Evolutionary conservation across 2,329 filamentous ascomycete species (phyloP).

Genomic region (Elsinoe fawcettii): DNA sequence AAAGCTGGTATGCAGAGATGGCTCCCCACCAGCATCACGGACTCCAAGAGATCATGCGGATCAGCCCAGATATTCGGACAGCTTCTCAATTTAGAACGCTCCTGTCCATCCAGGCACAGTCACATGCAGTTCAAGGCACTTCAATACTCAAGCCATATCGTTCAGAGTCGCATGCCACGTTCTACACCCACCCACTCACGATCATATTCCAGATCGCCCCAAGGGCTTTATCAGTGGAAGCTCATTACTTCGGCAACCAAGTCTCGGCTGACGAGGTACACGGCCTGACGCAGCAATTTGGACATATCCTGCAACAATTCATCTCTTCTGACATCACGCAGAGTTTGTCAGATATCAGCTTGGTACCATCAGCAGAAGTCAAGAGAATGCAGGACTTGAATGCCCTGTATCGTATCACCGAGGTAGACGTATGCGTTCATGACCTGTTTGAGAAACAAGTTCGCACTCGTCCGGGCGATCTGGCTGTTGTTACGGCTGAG

Average conservation of each 20-base stretch:
- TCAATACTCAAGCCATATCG: slow-evolving; percentile 26
- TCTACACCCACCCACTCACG: slow-evolving; percentile 31
- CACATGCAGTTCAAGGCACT: slow-evolving; percentile 25
- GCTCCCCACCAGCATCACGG: slow-evolving; percentile 34
- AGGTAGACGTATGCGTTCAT: slow-evolving; percentile 19
- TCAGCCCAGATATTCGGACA: slow-evolving; percentile 33
- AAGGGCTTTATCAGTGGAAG: slow-evolving; percentile 24
- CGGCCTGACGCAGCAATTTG: slow-evolving; percentile 27
- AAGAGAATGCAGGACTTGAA: not conserved
- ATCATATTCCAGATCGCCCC: slow-evolving; percentile 27
- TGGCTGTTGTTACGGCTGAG: slow-evolving; percentile 25
- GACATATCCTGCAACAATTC: slow-evolving; percentile 25
- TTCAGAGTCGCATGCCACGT: slow-evolving; percentile 15
- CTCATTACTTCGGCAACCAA: slow-evolving; percentile 27
- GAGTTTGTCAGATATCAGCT: slow-evolving; percentile 19
- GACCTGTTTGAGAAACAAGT: slow-evolving; percentile 20
- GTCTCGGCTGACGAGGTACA: slow-evolving; percentile 26
- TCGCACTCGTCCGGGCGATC: slow-evolving; percentile 18
- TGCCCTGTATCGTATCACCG: not conserved
- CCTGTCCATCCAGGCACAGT: slow-evolving; percentile 35
- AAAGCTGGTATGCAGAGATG: slow-evolving; percentile 25
- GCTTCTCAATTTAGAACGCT: slow-evolving; percentile 43
- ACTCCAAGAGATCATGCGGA: slow-evolving; percentile 39
- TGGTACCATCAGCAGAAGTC: slow-evolving; percentile 16
- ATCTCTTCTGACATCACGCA: slow-evolving; percentile 22